phyloP scores from a whole-genome alignment of 2,329 filamentous ascomycete species.

The Septoria linicola region DNA sequence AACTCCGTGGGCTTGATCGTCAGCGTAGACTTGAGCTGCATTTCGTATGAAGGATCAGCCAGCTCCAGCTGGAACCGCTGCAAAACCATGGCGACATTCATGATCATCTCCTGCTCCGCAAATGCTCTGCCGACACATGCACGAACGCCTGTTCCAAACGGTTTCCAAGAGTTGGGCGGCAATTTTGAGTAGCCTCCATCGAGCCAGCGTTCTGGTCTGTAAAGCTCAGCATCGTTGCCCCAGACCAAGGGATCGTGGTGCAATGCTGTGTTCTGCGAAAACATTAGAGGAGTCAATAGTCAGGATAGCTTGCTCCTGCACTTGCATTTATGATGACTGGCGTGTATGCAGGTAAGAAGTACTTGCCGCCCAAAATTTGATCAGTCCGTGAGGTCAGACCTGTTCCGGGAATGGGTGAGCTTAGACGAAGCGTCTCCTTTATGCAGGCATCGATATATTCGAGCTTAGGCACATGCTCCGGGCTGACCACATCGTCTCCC shows the following conservation, averaged over 20 bases:
- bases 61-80: constrained; percentile 48
- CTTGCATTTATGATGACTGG: constrained; percentile 30
- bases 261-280: constrained; percentile 36
- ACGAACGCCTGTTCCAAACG: constrained; percentile 55
- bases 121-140: constrained; percentile 56
- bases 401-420: constrained; percentile 38
- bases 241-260: constrained; percentile 46
- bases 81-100: constrained; percentile 46
- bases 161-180: constrained; percentile 50
- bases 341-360: constrained; percentile 38
- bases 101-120: constrained; percentile 55
- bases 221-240: constrained; percentile 47
- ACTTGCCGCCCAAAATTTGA: constrained; percentile 39
- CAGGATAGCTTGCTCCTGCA: too few species aligned
- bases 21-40: constrained; percentile 46
- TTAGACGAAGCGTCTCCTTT: constrained; percentile 57
- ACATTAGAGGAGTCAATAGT: too few species aligned
- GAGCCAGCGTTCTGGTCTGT: constrained; percentile 51
- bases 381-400: constrained; percentile 28
- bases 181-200: constrained; percentile 45
- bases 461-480: constrained; percentile 50
- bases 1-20: constrained; percentile 48
- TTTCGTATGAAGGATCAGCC: constrained; percentile 46
- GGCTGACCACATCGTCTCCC: constrained; percentile 40
- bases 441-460: constrained; percentile 56